phyloP scores from a whole-genome alignment of 2,329 filamentous ascomycete species.

The Ascochyta clinopodiicola region DNA sequence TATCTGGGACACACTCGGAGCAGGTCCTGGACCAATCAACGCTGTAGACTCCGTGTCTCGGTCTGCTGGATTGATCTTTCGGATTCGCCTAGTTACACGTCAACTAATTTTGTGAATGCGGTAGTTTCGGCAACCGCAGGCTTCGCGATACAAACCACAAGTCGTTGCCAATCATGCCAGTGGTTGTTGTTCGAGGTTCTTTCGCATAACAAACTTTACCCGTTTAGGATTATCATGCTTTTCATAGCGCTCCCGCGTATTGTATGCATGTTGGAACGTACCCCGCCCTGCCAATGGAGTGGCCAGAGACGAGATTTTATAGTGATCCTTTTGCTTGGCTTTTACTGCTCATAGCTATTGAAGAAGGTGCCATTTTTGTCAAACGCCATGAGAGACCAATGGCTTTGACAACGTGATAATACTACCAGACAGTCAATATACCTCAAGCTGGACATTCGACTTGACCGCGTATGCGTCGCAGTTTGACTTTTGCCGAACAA shows the following conservation, averaged over 20 bases:
- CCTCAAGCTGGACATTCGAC: not conserved
- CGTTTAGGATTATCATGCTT: conserved; percentile 29
- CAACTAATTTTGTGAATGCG: conserved; percentile 18
- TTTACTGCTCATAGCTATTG: not conserved
- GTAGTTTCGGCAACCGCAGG: conserved; percentile 25
- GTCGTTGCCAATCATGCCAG: conserved; percentile 25
- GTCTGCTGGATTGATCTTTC: conserved; percentile 24
- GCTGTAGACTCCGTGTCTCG: conserved; percentile 27
- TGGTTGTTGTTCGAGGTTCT: conserved; percentile 20
- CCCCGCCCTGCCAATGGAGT: conserved; percentile 28
- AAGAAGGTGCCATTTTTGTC: not conserved
- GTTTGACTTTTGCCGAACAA: conserved; percentile 24
- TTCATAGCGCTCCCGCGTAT: conserved; percentile 38
- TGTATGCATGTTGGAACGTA: conserved; percentile 33
- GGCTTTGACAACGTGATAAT: not conserved
- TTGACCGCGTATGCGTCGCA: conserved; percentile 22
- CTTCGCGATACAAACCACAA: conserved; percentile 24
- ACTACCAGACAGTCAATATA: not conserved
- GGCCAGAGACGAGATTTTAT: not conserved
- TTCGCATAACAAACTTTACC: conserved; percentile 26
- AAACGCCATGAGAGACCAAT: not conserved
- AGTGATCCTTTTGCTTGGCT: conserved; percentile 10
- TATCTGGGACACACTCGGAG: conserved; percentile 43
- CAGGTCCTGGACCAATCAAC: conserved; percentile 41
- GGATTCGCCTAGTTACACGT: conserved; percentile 29